Percentiles rank a stretch among this genome's conserved stretches.
Evolutionary conservation across 2,329 filamentous ascomycete genomes (phyloP).

Genomic region (Zasmidium cellare): DNA sequence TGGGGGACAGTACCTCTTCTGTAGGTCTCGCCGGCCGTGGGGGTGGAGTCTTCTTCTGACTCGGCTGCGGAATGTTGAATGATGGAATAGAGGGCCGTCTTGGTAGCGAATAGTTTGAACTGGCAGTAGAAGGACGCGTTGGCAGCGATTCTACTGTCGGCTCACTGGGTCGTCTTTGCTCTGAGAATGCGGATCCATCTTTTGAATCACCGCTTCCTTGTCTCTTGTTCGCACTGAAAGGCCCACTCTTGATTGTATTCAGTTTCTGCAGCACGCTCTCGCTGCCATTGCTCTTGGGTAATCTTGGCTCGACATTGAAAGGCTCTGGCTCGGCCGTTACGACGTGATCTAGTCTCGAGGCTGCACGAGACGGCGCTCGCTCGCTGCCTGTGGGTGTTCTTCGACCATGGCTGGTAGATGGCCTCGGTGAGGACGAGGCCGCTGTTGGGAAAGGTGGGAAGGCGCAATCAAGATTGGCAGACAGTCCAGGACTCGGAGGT

Average conservation of each 20-base stretch:
- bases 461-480: constrained; percentile 49
- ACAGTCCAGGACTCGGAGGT: constrained; percentile 44
- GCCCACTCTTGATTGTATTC: constrained; percentile 63
- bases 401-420: constrained; percentile 25
- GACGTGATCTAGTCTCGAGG: constrained; percentile 23
- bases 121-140: constrained; percentile 12
- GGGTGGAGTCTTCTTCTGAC: constrained; percentile 26
- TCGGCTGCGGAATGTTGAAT: constrained; percentile 1
- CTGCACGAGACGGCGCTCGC: constrained; percentile 26
- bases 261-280: constrained; percentile 56
- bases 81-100: constrained; percentile 10
- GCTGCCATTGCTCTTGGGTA: constrained; percentile 40
- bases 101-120: constrained; percentile 12
- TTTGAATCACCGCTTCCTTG: constrained; percentile 19
- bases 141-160: constrained; percentile 4
- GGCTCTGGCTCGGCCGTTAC: constrained; percentile 16
- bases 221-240: constrained; percentile 52
- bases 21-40: constrained; percentile 32
- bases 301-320: constrained; percentile 39
- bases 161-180: constrained; percentile 19
- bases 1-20: constrained; percentile 30
- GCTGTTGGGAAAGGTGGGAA: constrained; percentile 54
- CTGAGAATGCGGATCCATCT: constrained; percentile 1
- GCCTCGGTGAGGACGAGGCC: constrained; percentile 22
- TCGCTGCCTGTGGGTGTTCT: constrained; percentile 28